Percentiles rank a stretch among this genome's conserved stretches.
Evolutionary conservation across 2,329 filamentous ascomycete genomes (phyloP).

Genomic region (Clarireedia sp.): DNA sequence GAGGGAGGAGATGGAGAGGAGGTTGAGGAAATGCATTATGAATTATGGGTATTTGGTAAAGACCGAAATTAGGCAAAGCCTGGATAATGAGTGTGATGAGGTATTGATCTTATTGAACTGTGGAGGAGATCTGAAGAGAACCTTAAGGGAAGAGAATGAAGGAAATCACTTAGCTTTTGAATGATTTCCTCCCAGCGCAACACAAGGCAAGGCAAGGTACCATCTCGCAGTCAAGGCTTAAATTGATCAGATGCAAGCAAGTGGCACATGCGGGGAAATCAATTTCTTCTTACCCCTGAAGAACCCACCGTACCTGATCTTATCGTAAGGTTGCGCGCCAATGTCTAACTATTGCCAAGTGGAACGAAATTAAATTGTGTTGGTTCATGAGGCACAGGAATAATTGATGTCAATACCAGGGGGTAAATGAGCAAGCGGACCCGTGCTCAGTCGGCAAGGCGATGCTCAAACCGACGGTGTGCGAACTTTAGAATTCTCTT

Average conservation of each 20-base stretch:
- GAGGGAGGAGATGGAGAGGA: slow-evolving; percentile 1
- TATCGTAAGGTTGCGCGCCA: background rate
- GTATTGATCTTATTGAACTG: background rate
- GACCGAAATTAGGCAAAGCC: slow-evolving; percentile 5
- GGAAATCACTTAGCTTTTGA: background rate
- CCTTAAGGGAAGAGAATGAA: background rate
- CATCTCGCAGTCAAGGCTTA: background rate
- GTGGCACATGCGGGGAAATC: background rate
- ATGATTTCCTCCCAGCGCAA: background rate
- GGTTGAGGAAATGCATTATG: slow-evolving; percentile 5
- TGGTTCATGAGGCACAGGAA: background rate
- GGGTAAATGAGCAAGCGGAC: no score
- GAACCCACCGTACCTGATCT: no score
- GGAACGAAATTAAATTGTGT: no score
- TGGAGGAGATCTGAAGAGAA: slow-evolving; percentile 2
- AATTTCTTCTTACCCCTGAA: background rate
- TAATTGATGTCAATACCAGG: no score
- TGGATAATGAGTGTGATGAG: background rate
- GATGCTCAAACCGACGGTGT: no score
- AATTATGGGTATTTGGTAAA: background rate
- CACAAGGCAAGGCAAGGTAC: background rate
- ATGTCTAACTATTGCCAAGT: background rate
- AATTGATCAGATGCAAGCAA: background rate
- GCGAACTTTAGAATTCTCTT: no score
- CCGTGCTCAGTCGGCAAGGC: no score